Conservation (phyloP, 2,329 filamentous ascomycete species). For the Clonostachys sp. region DNA sequence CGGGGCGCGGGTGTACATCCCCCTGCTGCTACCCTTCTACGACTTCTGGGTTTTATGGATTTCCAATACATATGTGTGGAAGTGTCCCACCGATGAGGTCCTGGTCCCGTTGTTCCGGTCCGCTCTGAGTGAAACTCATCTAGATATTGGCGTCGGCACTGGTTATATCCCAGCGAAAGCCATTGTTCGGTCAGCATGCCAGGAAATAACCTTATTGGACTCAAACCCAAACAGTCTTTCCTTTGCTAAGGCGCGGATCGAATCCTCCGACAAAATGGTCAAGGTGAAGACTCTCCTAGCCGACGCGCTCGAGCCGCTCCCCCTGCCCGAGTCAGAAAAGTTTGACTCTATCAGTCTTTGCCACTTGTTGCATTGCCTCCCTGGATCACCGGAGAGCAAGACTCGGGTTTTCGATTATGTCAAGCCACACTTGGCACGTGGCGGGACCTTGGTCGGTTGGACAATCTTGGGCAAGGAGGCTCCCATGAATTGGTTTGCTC, state of each 20-base stretch:
- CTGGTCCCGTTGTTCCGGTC: conserved; percentile 25
- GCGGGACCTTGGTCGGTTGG: conserved; percentile 14
- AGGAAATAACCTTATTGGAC: conserved; percentile 27
- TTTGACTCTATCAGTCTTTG: conserved; percentile 31
- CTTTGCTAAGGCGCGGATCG: conserved; percentile 16
- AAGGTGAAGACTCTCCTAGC: conserved; percentile 21
- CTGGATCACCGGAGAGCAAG: conserved; percentile 11
- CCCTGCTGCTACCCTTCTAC: conserved; percentile 10
- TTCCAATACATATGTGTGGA: conserved; percentile 28
- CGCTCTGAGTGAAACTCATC: conserved; percentile 25
- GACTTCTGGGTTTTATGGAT: conserved; percentile 24
- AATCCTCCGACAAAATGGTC: conserved; percentile 7
- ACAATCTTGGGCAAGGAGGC: conserved; percentile 11
- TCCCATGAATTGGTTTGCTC: conserved; percentile 8
- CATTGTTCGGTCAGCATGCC: not conserved
- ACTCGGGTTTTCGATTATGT: conserved; percentile 7
- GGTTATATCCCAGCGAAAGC: conserved; percentile 27
- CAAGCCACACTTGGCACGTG: conserved; percentile 7
- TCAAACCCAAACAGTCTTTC: conserved; percentile 23
- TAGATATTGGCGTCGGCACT: conserved; percentile 33
- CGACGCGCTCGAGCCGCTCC: conserved; percentile 25
- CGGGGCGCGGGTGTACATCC: not conserved
- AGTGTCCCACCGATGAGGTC: conserved; percentile 17
- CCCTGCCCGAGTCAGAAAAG: conserved; percentile 7
- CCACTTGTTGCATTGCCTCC: conserved; percentile 17